These are phyloP conservation scores for Fusarium paranaense DNA, from an alignment of 2,329 filamentous ascomycete species.

Conservation along the genomic window DNA sequence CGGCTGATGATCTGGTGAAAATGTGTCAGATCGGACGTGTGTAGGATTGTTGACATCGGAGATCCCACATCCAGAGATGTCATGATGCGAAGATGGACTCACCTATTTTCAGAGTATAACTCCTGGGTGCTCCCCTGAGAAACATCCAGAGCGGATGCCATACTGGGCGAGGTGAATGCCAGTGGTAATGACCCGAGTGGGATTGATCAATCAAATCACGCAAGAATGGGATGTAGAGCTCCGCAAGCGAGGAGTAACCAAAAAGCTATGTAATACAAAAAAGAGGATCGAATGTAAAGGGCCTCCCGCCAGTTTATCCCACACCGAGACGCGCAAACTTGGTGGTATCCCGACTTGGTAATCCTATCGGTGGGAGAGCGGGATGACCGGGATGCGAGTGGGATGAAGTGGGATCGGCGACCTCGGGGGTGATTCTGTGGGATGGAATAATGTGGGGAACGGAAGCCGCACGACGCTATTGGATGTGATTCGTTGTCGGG, in stretches of 20 bases:
- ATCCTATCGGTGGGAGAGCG: constrained; percentile 38
- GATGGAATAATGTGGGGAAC: constrained; percentile 3
- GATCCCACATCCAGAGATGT: constrained; percentile 15
- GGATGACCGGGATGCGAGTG: constrained; percentile 31
- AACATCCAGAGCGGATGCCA: constrained; percentile 33
- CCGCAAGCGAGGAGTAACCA: neutral
- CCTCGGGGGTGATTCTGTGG: neutral
- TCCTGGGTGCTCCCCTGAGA: constrained; percentile 33
- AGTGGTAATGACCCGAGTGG: constrained; percentile 24
- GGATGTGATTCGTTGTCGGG: neutral
- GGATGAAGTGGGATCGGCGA: constrained; percentile 25
- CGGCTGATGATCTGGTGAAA: constrained; percentile 23
- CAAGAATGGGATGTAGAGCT: neutral
- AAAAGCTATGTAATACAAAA: constrained; percentile 7
- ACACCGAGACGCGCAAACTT: constrained; percentile 1
- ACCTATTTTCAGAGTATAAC: constrained; percentile 18
- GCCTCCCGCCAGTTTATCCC: constrained; percentile 12
- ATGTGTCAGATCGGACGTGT: constrained; percentile 13
- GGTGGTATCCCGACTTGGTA: constrained; percentile 34
- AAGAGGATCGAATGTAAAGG: neutral
- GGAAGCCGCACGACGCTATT: neutral
- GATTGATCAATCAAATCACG: constrained; percentile 13
- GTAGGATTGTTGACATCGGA: neutral
- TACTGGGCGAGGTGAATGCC: neutral
- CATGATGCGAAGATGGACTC: neutral